Base-by-base conservation (phyloP, 306 rosid genomes). In the Ammopiptanthus mongolicus region DNA sequence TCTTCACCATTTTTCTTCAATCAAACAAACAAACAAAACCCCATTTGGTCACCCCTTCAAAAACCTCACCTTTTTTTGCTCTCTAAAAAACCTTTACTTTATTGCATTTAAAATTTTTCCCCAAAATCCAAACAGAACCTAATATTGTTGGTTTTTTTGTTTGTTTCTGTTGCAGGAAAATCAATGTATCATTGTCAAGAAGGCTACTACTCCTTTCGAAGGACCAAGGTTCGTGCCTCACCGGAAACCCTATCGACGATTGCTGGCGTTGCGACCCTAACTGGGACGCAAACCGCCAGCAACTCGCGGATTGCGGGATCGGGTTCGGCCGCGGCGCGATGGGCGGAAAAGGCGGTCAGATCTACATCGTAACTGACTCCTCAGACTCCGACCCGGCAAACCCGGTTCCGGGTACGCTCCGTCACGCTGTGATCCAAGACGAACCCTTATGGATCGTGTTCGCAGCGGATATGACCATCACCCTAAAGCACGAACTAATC, bases 301-400 rank as follows among this genome's bases (percentile, higher is more conserved):
- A 36, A 33, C 91, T 96, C 58, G 98, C 99, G 1, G 98, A 96
- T 6, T 96, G 98, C 78, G 93, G 93, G 72, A 79, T 96, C 14
- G 99, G 98, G 3, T 96, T 96, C 77, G 99, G 99, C 6, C 72
- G 55, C 28, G 88, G 82, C 74, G 91, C 99, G 51, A 31, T 87
- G 81, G 98, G 99, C 11, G 98, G 99, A 0, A 96, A 92, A 19
- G 92, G 92, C 31, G 99, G 99, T 0, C 99, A 83, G 93, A 86
- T 90, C 97, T 96, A 96, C 71, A 1, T 83, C 0, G 97, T 96
- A 9, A 92, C 91, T 1, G 99, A 96, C 80, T 96, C 99, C 31
- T 96, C 99, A 29, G 99, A 96, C 69, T 8, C n/a, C 1, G 86
- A 96, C 87, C 87, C 93, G 0, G 89, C 81, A 0, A 85, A 85